Conservation (phyloP, 164 flowering plant species). For the Umbilicus rupestris region DNA sequence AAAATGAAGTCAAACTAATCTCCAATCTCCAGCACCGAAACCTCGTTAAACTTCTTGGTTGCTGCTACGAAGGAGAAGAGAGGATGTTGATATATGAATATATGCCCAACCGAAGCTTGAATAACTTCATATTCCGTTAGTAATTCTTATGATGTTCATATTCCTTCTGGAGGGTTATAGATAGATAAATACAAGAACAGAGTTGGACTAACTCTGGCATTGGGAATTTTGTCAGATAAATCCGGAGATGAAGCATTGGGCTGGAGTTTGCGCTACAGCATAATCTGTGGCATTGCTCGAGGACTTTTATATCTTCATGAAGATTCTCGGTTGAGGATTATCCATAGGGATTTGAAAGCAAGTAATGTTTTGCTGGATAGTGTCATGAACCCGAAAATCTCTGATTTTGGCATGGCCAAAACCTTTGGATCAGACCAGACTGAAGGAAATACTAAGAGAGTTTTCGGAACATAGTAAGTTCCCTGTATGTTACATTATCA, state of each 20-base stretch:
- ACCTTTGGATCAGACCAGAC: conserved; percentile 17
- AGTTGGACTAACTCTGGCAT: neutral
- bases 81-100: conserved; percentile 27
- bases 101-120: conserved; percentile 29
- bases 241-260: conserved; percentile 6
- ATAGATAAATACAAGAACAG: neutral
- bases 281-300: conserved; percentile 25
- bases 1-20: conserved; percentile 25
- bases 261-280: conserved; percentile 20
- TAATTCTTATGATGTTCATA: neutral
- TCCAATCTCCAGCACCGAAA: conserved; percentile 35
- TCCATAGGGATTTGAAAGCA: conserved; percentile 23
- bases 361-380: conserved; percentile 22
- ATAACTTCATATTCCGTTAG: conserved; percentile 20
- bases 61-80: conserved; percentile 25
- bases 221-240: conserved; percentile 5
- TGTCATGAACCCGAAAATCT: conserved; percentile 26
- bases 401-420: conserved; percentile 35
- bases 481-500: no score
- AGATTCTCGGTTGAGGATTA: conserved; percentile 22
- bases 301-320: conserved; percentile 30
- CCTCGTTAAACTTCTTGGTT: conserved; percentile 33
- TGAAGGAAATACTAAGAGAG: conserved; percentile 23
- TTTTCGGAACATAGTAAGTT: conserved; percentile 31
- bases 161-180: neutral